Conservation (phyloP, 176 grass and related monocot species). For the Avena atlantica region DNA sequence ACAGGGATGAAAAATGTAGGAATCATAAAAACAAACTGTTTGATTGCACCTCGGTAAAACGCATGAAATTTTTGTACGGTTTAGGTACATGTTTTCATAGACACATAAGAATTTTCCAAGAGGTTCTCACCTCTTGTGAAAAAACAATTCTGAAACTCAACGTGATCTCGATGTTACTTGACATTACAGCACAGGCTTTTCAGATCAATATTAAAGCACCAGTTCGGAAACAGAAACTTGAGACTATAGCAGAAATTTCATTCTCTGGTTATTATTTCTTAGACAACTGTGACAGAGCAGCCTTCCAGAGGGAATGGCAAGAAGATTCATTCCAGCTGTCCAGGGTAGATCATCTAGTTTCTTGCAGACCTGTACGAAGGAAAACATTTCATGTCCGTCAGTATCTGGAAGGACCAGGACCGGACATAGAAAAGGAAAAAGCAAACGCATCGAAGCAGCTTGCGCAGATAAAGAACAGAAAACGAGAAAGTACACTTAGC, state of each 20-base stretch:
- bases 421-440: neutral
- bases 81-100: no score
- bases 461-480: no score
- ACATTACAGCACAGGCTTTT: neutral
- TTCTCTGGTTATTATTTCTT: neutral
- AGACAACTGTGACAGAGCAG: neutral
- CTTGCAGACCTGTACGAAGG: neutral
- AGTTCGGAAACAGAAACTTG: neutral
- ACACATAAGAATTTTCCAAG: no score
- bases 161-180: neutral
- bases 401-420: neutral
- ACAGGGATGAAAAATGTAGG: no score
- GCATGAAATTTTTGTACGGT: no score
- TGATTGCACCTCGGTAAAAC: no score
- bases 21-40: no score
- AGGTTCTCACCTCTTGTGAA: no score
- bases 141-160: neutral
- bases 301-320: neutral
- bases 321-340: constrained; percentile 8
- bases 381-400: neutral
- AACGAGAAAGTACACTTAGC: no score
- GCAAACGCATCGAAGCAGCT: neutral
- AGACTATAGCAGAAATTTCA: neutral
- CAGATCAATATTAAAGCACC: neutral
- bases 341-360: neutral